Evolutionary conservation across 1,284 basidiomycete genomes (phyloP).

Genomic region (Cutaneotrichosporon arboriforme): DNA sequence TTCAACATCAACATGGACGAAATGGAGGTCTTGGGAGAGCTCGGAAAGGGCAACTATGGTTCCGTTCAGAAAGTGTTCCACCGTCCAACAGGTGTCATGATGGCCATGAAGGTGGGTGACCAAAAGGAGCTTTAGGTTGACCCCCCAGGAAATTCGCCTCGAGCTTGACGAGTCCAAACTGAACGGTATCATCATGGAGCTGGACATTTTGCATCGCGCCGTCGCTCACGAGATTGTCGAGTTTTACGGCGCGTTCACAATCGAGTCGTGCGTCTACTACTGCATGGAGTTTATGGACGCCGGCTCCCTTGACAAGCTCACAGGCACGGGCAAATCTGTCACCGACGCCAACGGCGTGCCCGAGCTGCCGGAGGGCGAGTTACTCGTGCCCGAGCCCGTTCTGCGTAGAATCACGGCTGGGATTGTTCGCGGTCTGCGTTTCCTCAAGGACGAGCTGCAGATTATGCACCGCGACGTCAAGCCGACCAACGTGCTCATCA

Average conservation of each 20-base stretch:
- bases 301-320: constrained; percentile 83
- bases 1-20: constrained; percentile 96
- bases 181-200: constrained; percentile 96
- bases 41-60: constrained; percentile 95
- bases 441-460: constrained; percentile 91
- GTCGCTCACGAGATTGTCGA: constrained; percentile 89
- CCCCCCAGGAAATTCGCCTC: constrained; percentile 84
- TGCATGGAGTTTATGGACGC: constrained; percentile 99
- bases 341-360: neutral
- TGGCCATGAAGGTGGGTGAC: constrained; percentile 90
- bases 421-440: constrained; percentile 88
- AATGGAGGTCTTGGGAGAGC: constrained; percentile 73
- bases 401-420: constrained; percentile 74
- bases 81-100: constrained; percentile 86
- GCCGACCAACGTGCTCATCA: constrained; percentile 93
- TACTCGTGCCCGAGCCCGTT: constrained; percentile 70
- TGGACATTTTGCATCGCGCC: constrained; percentile 93
- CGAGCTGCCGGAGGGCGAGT: constrained; percentile 14
- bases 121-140: neutral
- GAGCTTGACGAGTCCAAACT: constrained; percentile 92
- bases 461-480: constrained; percentile 95
- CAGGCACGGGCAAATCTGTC: constrained; percentile 45
- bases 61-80: constrained; percentile 94
- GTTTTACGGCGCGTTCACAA: constrained; percentile 98
- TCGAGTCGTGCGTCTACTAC: constrained; percentile 97